Evolutionary conservation across 2,329 filamentous ascomycete genomes (phyloP).

Genomic region (Coniochaeta sp.): DNA sequence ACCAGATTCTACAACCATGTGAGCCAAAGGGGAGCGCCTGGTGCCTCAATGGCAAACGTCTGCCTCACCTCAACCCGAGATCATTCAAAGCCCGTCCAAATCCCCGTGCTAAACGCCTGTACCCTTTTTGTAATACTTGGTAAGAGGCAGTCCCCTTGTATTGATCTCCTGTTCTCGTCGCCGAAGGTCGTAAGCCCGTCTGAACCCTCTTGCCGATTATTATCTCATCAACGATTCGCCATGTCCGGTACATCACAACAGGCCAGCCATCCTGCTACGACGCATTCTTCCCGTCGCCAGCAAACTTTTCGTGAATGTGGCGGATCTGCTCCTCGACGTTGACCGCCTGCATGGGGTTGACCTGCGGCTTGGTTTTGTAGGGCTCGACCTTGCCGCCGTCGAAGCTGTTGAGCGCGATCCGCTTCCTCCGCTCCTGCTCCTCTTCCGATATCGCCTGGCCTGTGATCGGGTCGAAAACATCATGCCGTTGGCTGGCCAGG

Average conservation of each 20-base stretch:
- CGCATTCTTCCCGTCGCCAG: conserved; percentile 18
- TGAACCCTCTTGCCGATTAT: neutral
- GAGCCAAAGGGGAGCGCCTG: neutral
- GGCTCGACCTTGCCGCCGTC: conserved; percentile 58
- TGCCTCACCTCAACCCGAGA: neutral
- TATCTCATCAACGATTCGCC: neutral
- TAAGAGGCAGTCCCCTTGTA: neutral
- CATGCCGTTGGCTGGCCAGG: conserved; percentile 79
- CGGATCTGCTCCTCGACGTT: conserved; percentile 85
- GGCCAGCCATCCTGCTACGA: neutral
- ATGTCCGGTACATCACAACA: neutral
- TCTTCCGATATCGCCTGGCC: conserved; percentile 65
- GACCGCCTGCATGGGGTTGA: conserved; percentile 47
- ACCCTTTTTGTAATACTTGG: neutral
- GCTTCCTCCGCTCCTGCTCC: conserved; percentile 67
- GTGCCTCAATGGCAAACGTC: neutral
- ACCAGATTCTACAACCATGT: neutral
- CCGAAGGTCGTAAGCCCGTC: neutral
- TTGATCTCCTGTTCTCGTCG: neutral
- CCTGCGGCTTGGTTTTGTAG: conserved; percentile 39
- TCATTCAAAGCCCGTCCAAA: neutral
- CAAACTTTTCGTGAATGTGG: conserved; percentile 49
- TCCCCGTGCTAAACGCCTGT: neutral
- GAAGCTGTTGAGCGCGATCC: conserved; percentile 56
- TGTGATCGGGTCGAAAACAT: conserved; percentile 73